Conservation (phyloP, 441 rosid genomes). For the Gossypium schwendimanii region DNA sequence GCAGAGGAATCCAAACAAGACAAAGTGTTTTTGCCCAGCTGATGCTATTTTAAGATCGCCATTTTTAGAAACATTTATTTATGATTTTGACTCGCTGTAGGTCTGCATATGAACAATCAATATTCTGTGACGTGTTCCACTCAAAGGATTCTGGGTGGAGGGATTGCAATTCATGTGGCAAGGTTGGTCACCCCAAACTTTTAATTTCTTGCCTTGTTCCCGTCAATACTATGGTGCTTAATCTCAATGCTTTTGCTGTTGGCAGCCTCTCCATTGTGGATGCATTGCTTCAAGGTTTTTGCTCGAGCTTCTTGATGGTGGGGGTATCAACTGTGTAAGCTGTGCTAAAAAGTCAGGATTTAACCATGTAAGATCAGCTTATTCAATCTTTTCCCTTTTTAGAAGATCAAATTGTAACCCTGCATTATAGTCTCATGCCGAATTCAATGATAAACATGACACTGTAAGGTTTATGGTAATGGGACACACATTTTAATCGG, state of each 20-base stretch:
- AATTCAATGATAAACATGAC: neutral
- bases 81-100: slow-evolving; percentile 11
- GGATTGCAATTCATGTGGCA: slow-evolving; percentile 54
- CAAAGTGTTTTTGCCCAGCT: neutral
- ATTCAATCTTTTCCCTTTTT: neutral
- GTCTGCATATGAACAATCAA: slow-evolving; percentile 47
- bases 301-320: slow-evolving; percentile 59
- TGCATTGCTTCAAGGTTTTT: slow-evolving; percentile 57
- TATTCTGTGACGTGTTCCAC: slow-evolving; percentile 57
- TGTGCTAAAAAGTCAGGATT: slow-evolving; percentile 49
- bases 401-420: neutral
- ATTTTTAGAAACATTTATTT: neutral
- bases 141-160: slow-evolving; percentile 75
- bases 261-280: slow-evolving; percentile 76
- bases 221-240: neutral
- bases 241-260: slow-evolving; percentile 12
- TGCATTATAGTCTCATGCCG: neutral
- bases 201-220: neutral
- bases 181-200: slow-evolving; percentile 33
- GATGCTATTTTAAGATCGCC: neutral
- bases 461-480: neutral
- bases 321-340: slow-evolving; percentile 49
- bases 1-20: neutral
- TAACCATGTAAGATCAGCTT: slow-evolving; percentile 35
- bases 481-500: neutral